These are phyloP conservation scores for Carpinus fangiana DNA, from an alignment of 306 rosid genomes.

Conservation along the genomic window DNA sequence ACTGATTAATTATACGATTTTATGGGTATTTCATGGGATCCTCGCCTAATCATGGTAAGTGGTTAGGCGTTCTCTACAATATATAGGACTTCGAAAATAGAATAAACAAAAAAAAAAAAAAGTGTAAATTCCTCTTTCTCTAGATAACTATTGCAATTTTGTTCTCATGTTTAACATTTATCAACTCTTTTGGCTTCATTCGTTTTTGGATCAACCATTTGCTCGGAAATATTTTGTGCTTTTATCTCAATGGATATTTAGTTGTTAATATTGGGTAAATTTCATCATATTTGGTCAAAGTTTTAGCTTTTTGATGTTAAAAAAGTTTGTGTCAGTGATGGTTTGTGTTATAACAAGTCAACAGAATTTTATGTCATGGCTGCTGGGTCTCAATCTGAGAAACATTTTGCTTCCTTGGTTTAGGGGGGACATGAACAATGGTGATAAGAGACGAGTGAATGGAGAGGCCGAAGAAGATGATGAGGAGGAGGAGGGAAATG, in stretches of 20 bases:
- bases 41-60: too few species aligned
- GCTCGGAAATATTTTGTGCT: background rate
- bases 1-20: background rate
- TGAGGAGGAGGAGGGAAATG: conserved; percentile 70
- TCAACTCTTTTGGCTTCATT: background rate
- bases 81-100: too few species aligned
- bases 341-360: background rate
- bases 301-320: background rate
- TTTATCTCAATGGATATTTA: background rate
- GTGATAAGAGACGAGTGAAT: conserved; percentile 49
- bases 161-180: background rate
- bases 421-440: conserved; percentile 60
- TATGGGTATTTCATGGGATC: too few species aligned
- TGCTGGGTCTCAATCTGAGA: background rate
- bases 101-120: too few species aligned
- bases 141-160: background rate
- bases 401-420: conserved; percentile 14
- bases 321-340: background rate
- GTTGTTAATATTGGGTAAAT: background rate
- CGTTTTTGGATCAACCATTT: background rate
- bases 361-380: background rate
- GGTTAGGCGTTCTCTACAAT: too few species aligned
- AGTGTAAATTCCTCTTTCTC: too few species aligned
- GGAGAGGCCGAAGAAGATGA: conserved; percentile 72
- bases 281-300: background rate